These are phyloP conservation scores for Chrysoporthe deuterocubensis DNA, from an alignment of 2,329 filamentous ascomycete genomes.

Conservation along the genomic window DNA sequence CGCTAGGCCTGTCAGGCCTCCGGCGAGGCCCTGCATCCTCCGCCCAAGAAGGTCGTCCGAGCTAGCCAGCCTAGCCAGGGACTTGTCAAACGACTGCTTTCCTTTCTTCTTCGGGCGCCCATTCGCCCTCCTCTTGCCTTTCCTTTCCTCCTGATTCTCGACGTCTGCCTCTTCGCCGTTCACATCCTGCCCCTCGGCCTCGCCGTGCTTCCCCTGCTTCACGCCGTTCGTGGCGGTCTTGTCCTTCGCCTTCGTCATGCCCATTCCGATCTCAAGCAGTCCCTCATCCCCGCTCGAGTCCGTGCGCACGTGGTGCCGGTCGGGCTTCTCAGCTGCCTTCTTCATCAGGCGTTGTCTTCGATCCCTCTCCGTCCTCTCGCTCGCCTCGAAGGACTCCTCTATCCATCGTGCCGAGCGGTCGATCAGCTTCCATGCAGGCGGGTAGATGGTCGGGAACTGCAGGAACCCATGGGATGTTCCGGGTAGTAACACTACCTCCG, in stretches of 20 bases:
- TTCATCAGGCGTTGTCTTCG: constrained; percentile 32
- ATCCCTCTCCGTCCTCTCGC: constrained; percentile 46
- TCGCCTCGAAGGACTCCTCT: constrained; percentile 69
- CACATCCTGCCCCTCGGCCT: constrained; percentile 33
- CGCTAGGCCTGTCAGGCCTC: constrained; percentile 54
- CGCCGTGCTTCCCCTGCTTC: constrained; percentile 34
- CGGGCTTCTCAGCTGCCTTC: constrained; percentile 28
- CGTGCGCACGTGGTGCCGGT: constrained; percentile 53
- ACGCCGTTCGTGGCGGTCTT: constrained; percentile 27
- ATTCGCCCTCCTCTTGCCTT: constrained; percentile 36
- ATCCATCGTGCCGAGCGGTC: constrained; percentile 82
- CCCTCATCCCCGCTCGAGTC: constrained; percentile 81
- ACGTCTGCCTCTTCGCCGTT: constrained; percentile 33
- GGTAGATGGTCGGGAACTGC: constrained; percentile 87
- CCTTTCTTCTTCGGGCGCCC: constrained; percentile 35
- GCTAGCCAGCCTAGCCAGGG: constrained; percentile 58
- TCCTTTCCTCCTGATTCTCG: constrained; percentile 31
- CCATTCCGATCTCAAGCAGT: constrained; percentile 85
- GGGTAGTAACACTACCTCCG: constrained; percentile 83
- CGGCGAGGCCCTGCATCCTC: constrained; percentile 62
- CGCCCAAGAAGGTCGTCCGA: constrained; percentile 61
- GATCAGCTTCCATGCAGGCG: constrained; percentile 88
- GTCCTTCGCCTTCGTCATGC: constrained; percentile 53
- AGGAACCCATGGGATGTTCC: constrained; percentile 93
- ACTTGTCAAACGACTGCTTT: constrained; percentile 44